Evolutionary conservation across 352 stramenopile species (phyloP).

Genomic region (Phytophthora sp.): DNA sequence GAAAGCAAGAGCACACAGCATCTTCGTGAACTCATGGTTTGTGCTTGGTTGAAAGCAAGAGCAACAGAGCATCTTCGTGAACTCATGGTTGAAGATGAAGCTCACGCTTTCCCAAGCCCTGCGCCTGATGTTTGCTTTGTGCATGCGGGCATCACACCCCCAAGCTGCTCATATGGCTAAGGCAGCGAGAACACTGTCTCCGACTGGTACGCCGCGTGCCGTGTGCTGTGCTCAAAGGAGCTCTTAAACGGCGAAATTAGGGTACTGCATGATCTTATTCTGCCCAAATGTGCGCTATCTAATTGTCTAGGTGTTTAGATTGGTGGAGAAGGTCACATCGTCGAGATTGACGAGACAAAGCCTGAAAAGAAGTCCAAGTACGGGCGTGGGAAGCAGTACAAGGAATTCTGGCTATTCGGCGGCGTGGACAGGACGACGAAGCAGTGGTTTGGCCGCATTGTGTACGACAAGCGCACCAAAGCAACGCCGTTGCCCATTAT

Average conservation of each 20-base stretch:
- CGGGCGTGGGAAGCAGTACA: not conserved
- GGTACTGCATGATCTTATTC: not conserved
- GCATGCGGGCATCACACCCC: not conserved
- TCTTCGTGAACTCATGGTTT: conserved; percentile 3
- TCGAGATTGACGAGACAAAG: conserved; percentile 41
- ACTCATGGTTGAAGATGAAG: conserved; percentile 2
- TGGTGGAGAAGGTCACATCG: conserved; percentile 18
- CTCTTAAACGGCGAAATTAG: not conserved
- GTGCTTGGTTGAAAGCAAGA: conserved; percentile 1
- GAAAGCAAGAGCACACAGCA: not conserved
- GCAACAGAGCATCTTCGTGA: conserved; percentile 2
- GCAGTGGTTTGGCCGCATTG: too few relatives aligned
- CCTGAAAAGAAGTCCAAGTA: conserved; percentile 41
- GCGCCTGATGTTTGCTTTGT: conserved; percentile 5
- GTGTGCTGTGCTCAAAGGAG: conserved; percentile 9
- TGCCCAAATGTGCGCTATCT: not conserved
- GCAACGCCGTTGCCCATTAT: too few relatives aligned
- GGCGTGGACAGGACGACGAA: too few relatives aligned
- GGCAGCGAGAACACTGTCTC: not conserved
- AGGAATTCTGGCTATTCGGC: conserved; percentile 46
- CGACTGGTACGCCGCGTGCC: conserved; percentile 7
- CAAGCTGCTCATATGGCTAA: conserved; percentile 9
- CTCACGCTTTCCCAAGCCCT: not conserved
- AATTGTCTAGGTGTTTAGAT: conserved; percentile 8
- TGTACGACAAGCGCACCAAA: too few relatives aligned